phyloP scores from a whole-genome alignment of 2,329 filamentous ascomycete genomes.

The Fusarium nygamai region DNA sequence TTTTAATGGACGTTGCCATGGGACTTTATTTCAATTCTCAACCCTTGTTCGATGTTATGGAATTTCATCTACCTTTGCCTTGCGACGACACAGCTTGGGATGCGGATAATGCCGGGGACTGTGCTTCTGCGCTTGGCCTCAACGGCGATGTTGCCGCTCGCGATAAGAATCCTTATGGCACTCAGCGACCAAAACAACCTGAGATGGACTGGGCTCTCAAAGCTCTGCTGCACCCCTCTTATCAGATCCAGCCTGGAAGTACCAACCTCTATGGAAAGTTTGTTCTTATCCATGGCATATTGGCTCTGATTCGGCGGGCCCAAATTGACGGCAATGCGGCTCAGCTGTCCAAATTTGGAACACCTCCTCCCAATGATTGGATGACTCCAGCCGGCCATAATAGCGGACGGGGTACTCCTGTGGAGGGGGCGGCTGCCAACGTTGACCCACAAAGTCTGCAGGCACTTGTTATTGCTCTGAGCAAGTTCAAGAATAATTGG shows the following conservation, averaged over 20 bases:
- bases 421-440: constrained; percentile 49
- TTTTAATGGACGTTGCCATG: constrained; percentile 71
- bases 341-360: constrained; percentile 55
- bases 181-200: constrained; percentile 70
- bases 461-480: constrained; percentile 65
- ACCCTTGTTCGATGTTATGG: constrained; percentile 70
- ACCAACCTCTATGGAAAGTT: constrained; percentile 81
- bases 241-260: constrained; percentile 69
- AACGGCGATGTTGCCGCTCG: constrained; percentile 65
- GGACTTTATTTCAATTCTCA: constrained; percentile 77
- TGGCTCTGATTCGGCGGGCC: constrained; percentile 65
- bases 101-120: constrained; percentile 66
- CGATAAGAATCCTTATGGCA: constrained; percentile 69
- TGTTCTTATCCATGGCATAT: constrained; percentile 74
- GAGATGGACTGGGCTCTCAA: constrained; percentile 70
- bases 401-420: constrained; percentile 58
- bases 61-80: constrained; percentile 74
- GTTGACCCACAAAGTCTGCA: constrained; percentile 59
- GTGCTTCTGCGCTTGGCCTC: constrained; percentile 72
- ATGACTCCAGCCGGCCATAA: constrained; percentile 54
- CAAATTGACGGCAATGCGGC: constrained; percentile 53
- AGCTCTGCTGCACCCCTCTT: constrained; percentile 67
- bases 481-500: constrained; percentile 79
- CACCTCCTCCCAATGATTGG: constrained; percentile 70
- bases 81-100: constrained; percentile 81